Percentiles rank a stretch among this genome's conserved stretches.
phyloP scores from a whole-genome alignment of 2,329 filamentous ascomycete species.

The Aspergillus pseudonomiae region DNA sequence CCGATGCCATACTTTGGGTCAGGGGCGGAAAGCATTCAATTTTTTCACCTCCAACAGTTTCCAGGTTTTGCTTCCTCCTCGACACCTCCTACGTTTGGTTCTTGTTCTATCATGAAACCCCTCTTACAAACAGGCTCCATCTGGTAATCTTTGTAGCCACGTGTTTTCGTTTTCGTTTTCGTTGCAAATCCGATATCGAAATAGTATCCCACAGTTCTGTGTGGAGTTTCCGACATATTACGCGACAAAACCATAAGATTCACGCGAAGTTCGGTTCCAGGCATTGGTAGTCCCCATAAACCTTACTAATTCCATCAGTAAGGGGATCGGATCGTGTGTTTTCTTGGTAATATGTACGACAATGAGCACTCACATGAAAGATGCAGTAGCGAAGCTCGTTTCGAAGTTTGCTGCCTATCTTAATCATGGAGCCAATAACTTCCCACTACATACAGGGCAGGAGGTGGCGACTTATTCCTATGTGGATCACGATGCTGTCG shows the following conservation, averaged over 20 bases:
- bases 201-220: background rate
- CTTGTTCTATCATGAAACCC: background rate
- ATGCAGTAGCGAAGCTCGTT: background rate
- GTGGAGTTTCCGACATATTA: background rate
- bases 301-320: background rate
- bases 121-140: background rate
- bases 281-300: background rate
- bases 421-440: background rate
- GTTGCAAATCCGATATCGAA: background rate
- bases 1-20: background rate
- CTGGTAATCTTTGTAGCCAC: background rate
- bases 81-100: background rate
- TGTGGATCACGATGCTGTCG: background rate
- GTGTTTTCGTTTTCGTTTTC: too few species aligned
- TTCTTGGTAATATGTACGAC: background rate
- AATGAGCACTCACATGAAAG: background rate
- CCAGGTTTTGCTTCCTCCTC: background rate
- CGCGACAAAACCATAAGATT: background rate
- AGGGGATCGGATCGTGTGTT: background rate
- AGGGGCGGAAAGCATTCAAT: background rate
- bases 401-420: background rate
- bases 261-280: background rate
- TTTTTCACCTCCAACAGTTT: background rate
- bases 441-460: background rate
- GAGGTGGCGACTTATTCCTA: background rate